Evolutionary conservation across 345 rosid species (phyloP), one percentile per base, ranked within the genome.

Genomic region (Raphanus raphanistrum): DNA sequence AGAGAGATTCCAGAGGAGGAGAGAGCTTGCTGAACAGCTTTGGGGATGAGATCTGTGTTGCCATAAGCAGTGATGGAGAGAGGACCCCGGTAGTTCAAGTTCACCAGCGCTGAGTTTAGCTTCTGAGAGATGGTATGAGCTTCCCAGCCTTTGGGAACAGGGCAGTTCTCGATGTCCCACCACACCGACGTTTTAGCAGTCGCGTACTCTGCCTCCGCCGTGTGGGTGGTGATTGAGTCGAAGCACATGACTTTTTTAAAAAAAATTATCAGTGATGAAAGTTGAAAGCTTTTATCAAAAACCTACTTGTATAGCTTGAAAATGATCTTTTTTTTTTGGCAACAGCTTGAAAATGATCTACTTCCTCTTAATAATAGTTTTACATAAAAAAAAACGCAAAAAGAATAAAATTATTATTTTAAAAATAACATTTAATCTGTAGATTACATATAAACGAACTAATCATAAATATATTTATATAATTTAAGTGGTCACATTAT

Each of bases 151-250:
- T 81, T 86, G 5, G 97, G 92, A 1, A 92, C 96, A 12, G 77
- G 84, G 45, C 93, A 92, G 74, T 90, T 92, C 87, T 92, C 97
- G 28, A 89, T 90, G 85, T 92, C 97, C 97, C 96, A 92, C 96
- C 97, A 92, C 5, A 89, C 92, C 57, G 97, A 90, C 3, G 83
- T 89, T 86, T 86, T 90, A 15, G 92, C 92, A 72, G 26, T 36
- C 31, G 68, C 79, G 79, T 90, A 92, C 82, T 92, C 90, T 61
- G 80, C 41, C 87, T 87, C 95, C 61, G 61, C 29, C 48, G 35
- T 2, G 13, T 65, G 8, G 27, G 7, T 36, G 41, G 11, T n/a
- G 45, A 8, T 5, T 7, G 54, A 48, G 12, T 69, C 45, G 36
- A 13, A 45, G 16, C 54, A 45, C 43, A 36, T 36, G 8, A 36